Evolutionary conservation across 2,329 filamentous ascomycete species (phyloP).

Genomic region (Alternaria arborescens): DNA sequence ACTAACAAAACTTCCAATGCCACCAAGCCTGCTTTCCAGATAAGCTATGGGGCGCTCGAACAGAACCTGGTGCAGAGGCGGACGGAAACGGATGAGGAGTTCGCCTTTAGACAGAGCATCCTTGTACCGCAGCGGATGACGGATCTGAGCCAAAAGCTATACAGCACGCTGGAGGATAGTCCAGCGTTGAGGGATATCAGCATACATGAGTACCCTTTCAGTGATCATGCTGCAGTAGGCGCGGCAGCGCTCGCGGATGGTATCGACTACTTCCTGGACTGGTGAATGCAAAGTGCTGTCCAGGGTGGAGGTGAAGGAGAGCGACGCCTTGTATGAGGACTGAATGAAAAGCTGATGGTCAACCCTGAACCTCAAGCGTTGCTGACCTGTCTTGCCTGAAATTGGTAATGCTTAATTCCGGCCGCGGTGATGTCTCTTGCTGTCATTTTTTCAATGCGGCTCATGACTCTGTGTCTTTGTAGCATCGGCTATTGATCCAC

Average conservation of each 20-base stretch:
- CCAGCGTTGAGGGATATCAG: conserved; percentile 36
- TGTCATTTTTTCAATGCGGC: not conserved
- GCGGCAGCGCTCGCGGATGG: conserved; percentile 40
- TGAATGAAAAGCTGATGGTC: not conserved
- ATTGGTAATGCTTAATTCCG: not conserved
- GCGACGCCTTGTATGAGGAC: not conserved
- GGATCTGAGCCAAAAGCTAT: conserved; percentile 32
- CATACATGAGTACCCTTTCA: conserved; percentile 43
- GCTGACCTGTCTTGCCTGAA: not conserved
- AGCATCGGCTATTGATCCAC: not conserved
- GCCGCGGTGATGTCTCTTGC: not conserved
- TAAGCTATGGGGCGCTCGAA: conserved; percentile 44
- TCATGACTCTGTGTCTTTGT: conserved; percentile 4
- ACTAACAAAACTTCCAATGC: conserved; percentile 3
- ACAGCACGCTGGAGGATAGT: conserved; percentile 31
- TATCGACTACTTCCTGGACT: conserved; percentile 47
- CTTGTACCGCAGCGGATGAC: conserved; percentile 36
- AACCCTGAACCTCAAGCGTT: not conserved
- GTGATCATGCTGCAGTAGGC: conserved; percentile 44
- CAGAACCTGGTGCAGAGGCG: conserved; percentile 36
- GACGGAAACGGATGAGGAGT: conserved; percentile 40
- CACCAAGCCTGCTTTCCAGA: conserved; percentile 42
- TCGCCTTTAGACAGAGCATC: conserved; percentile 36
- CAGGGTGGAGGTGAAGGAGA: not conserved
- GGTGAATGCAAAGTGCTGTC: conserved; percentile 22